Base-by-base conservation (phyloP, 805 yeast species). In the Metschnikowia lunata region DNA sequence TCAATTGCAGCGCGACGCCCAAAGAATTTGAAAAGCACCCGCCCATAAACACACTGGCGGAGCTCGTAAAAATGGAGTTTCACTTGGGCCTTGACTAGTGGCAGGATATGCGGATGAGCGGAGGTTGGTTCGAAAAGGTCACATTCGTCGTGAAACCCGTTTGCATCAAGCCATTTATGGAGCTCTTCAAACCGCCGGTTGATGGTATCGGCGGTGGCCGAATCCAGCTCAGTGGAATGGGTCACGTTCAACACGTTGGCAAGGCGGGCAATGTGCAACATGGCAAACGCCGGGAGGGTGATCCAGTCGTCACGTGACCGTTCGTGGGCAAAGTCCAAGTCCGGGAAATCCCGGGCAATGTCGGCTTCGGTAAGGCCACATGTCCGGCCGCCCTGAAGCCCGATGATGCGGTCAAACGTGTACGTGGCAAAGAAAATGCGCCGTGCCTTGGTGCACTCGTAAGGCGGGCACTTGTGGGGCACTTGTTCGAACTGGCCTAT, bases 391-490 rank as follows among this genome's bases (percentile, higher is more conserved):
- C 71, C 66, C 46, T 78, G 83, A 34, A 79, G 60, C 6, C 77
- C 78, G 47, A 78, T 58, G 12, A 79, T 47, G 47, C 80, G 66
- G 52, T 81, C 87, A 62, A 76, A 63, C 1, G 77, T 69, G 51
- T 72, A 81, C 6, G 75, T 76, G 15, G 72, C 49, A 80, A 82
- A 80, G 55, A 76, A 81, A 1, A 80, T 69, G 39, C 83, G 63
- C 51, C 65, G 65, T 1, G 78, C 72, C 53, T 80, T 79, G 10
- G 69, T 45, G 14, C 52, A 56, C 48, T 78, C 82, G 55, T 70
- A 70, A 4, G 63, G 57, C 7, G 69, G 57, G 13, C 43, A 35
- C 8, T 34, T 28, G 49, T 68, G 38, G 36, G 49, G 40, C 18
- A 57, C 33, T n/a, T 48, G 40, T 26, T 49, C 55, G 34, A 64